Evolutionary conservation across 495 filamentous ascomycete genomes (phyloP).

Genomic region (Xylaria curta): DNA sequence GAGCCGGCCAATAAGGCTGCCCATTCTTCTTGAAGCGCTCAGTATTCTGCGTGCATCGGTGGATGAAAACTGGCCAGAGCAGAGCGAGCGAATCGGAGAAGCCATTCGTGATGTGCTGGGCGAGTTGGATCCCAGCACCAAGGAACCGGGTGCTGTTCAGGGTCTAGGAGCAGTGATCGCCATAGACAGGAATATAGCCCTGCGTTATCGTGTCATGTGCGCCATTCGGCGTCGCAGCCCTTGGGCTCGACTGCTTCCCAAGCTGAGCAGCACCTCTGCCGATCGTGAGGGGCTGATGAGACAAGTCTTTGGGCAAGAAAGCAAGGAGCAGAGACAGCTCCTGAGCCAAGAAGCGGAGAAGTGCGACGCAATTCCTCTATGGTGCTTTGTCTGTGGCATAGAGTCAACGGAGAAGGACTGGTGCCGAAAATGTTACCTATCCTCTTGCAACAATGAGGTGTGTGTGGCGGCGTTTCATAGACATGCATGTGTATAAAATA

Average conservation of each 20-base stretch:
- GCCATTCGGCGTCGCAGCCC: constrained; percentile 26
- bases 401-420: constrained; percentile 12
- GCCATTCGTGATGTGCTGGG: constrained; percentile 24
- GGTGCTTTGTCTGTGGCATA: constrained; percentile 23
- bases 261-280: constrained; percentile 55
- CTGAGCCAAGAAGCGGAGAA: constrained; percentile 17
- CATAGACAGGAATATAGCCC: constrained; percentile 22
- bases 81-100: constrained; percentile 27
- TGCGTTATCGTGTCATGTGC: constrained; percentile 25
- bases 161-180: constrained; percentile 26
- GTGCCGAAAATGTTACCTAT: constrained; percentile 18
- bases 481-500: constrained; percentile 20
- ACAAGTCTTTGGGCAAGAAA: constrained; percentile 54
- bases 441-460: constrained; percentile 20
- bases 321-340: constrained; percentile 18
- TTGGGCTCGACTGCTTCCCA: constrained; percentile 27
- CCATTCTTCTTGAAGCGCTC: constrained; percentile 26
- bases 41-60: constrained; percentile 26
- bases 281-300: constrained; percentile 18
- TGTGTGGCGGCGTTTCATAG: constrained; percentile 15
- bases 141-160: constrained; percentile 21
- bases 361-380: constrained; percentile 9
- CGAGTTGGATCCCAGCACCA: constrained; percentile 27
- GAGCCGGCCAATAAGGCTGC: constrained; percentile 26
- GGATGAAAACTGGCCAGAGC: constrained; percentile 22